These are phyloP conservation scores for Solanum bulbocastanum DNA, from an alignment of 257 asterid genomes.

Conservation along the genomic window DNA sequence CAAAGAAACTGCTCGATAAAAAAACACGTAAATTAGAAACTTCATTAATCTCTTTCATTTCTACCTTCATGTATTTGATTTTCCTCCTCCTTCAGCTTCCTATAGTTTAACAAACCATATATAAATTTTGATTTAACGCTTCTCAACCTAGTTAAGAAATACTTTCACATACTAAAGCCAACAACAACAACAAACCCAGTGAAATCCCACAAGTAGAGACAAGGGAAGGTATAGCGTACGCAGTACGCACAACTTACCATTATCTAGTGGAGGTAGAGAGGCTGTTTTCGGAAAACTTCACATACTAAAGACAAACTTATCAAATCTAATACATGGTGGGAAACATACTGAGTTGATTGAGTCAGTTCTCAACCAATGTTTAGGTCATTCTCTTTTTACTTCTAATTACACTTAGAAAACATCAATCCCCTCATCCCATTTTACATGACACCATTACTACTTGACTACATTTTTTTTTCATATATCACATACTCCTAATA, in stretches of 20 bases:
- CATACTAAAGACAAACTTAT: background rate
- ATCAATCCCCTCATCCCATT: background rate
- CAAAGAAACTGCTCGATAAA: slow-evolving; percentile 54
- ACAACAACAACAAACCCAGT: background rate
- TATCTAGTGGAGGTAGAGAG: background rate
- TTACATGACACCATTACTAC: background rate
- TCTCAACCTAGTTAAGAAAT: background rate
- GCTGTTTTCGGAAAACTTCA: background rate
- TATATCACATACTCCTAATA: background rate
- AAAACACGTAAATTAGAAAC: background rate
- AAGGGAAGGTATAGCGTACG: background rate
- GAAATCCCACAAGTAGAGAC: background rate
- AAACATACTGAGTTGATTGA: background rate
- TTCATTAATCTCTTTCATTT: background rate
- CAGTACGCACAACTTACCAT: background rate
- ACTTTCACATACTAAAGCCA: background rate
- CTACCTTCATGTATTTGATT: background rate
- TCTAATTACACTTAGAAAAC: background rate
- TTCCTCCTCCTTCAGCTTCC: background rate
- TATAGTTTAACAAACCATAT: background rate
- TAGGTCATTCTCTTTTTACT: background rate
- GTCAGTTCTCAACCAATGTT: background rate
- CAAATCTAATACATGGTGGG: background rate
- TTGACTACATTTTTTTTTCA: background rate
- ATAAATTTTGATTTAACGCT: background rate